Evolutionary conservation across 306 rosid genomes (phyloP).

Genomic region (Sicyos baderoa): DNA sequence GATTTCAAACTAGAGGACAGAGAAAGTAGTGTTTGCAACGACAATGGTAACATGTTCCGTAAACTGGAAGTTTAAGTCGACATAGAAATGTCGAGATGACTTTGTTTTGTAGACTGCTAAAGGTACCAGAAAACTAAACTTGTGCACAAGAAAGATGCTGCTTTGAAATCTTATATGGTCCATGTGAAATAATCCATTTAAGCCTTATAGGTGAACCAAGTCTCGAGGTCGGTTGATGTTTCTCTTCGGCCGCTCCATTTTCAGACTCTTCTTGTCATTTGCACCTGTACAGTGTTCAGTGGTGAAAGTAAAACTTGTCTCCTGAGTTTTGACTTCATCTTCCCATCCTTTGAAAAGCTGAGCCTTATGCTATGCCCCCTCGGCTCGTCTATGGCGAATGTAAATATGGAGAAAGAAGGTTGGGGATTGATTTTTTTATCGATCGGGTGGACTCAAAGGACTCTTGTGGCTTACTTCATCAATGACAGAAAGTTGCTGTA

Average conservation of each 20-base stretch:
- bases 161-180: not conserved
- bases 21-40: constrained; percentile 6
- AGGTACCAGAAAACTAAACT: not conserved
- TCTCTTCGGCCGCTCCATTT: not conserved
- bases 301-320: not conserved
- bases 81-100: not conserved
- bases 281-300: constrained; percentile 1
- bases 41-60: constrained; percentile 8
- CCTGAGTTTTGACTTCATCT: constrained; percentile 3
- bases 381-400: not conserved
- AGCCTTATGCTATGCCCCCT: not conserved
- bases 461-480: not conserved
- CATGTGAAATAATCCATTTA: not conserved
- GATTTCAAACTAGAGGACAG: constrained; percentile 3
- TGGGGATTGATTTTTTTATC: not conserved
- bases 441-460: not conserved
- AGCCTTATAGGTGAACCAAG: not conserved
- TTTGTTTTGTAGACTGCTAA: constrained; percentile 3
- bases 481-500: constrained; percentile 1
- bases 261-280: not conserved
- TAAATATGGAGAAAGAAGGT: constrained; percentile 4
- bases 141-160: not conserved
- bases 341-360: constrained; percentile 4
- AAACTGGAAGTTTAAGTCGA: constrained; percentile 15
- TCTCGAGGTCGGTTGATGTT: too few relatives aligned